Evolutionary conservation across 148 eudicot species (phyloP), one percentile per base, ranked within the genome.

Genomic region (Chenopodium berlandieri): DNA sequence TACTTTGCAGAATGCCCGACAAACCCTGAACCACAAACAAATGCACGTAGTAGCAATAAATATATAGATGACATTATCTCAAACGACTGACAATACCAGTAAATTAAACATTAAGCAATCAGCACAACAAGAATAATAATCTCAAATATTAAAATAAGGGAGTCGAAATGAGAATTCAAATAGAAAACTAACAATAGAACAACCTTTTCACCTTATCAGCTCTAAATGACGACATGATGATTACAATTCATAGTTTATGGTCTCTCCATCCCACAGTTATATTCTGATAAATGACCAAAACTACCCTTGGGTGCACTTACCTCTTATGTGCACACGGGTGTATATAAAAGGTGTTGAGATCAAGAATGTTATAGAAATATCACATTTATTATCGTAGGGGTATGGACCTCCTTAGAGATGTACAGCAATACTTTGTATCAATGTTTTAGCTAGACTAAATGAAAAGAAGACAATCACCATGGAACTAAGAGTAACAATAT

Each of bases 21-120:
- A 95, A 75, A 25, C 92, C 93, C 98, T 95, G 80, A 67, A 84
- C n/a, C 10, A 71, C 44, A 77, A 62, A 62, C 8, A 9, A 62
- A 62, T 19, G 23, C n/a, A 62, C 65, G 62, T 56, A 20, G 65
- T 9, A 19, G 16, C 60, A 54, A 54, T 54, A 16, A 54, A 54
- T 9, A 54, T 54, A 54, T 16, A 54, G 6, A 14, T 54, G 19
- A 54, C 14, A 13, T 13, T 17, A 54, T 54, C 19, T 54, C 60
- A 48, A 54, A 54, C 4, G 60, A 13, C 19, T 3, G 60, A 54
- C 20, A 20, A 20, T 6, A 60, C 20, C 64, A 19, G n/a, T n/a
- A 3, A 60, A 60, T 60, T 1, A 20, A 54, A 16, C 60, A 60
- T 60, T 1, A 20, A 54, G 60, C 60, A 54, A 60, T 8, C 64